These are phyloP conservation scores for Kurtzmaniella quercitrusa DNA, from an alignment of 1,139 yeast genomes.

Conservation along the genomic window DNA sequence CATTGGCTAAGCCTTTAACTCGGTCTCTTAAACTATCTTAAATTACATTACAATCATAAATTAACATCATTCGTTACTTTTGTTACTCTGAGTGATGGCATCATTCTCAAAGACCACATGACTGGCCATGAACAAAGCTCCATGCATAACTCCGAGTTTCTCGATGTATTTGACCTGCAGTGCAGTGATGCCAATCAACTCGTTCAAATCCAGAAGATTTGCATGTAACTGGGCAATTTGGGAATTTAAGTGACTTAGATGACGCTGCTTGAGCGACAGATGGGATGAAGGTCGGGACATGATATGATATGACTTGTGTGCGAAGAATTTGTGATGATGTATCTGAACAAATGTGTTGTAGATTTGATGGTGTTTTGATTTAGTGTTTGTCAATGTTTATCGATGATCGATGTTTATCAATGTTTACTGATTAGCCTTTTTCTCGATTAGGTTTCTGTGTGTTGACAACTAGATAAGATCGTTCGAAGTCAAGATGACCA, in stretches of 20 bases:
- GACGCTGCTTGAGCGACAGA: conserved; percentile 40
- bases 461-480: no score
- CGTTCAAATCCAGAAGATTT: conserved; percentile 54
- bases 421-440: no score
- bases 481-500: no score
- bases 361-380: background rate
- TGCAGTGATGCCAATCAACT: conserved; percentile 49
- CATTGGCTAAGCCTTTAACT: no score
- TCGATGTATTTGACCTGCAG: conserved; percentile 55
- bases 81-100: conserved; percentile 7
- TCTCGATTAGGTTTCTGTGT: no score
- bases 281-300: conserved; percentile 4
- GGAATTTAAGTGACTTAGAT: conserved; percentile 56
- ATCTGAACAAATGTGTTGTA: background rate
- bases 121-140: conserved; percentile 61
- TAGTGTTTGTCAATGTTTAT: no score
- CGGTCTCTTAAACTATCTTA: no score
- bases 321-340: background rate
- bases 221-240: conserved; percentile 63
- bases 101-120: conserved; percentile 60
- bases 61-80: conserved; percentile 1
- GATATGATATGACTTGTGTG: background rate
- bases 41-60: background rate
- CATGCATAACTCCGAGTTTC: conserved; percentile 58
- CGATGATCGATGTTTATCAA: no score